Conservation (phyloP, 371 early-diverging fungal species). For the Mortierella sp. region DNA sequence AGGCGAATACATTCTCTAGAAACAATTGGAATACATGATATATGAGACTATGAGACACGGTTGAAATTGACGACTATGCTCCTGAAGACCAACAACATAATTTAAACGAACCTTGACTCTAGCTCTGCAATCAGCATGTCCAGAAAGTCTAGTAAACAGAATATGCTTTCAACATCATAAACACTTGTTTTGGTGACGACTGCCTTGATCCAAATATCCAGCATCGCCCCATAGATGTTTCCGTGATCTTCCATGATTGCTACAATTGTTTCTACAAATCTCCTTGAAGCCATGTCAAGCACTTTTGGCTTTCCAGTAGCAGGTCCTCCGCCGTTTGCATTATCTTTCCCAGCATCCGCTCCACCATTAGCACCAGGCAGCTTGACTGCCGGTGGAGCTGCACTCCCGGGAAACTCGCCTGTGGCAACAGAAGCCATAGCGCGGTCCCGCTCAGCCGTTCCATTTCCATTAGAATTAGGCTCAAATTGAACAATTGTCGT, state of each 20-base stretch:
- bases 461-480: constrained; percentile 28
- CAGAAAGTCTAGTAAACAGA: constrained; percentile 66
- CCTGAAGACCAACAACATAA: neutral
- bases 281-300: constrained; percentile 64
- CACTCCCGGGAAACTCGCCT: constrained; percentile 50
- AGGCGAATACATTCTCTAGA: constrained; percentile 35
- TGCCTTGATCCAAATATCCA: constrained; percentile 68
- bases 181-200: constrained; percentile 64
- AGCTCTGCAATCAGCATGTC: constrained; percentile 61
- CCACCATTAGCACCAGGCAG: constrained; percentile 16
- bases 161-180: constrained; percentile 66
- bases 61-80: neutral
- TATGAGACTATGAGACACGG: neutral
- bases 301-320: constrained; percentile 63
- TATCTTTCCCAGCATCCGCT: constrained; percentile 32
- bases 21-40: neutral
- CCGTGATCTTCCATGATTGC: constrained; percentile 59
- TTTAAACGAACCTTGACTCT: constrained; percentile 53
- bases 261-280: constrained; percentile 68
- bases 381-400: constrained; percentile 46
- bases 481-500: constrained; percentile 61
- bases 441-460: constrained; percentile 31
- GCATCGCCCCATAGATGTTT: constrained; percentile 65
- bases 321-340: constrained; percentile 12
- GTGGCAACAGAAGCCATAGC: constrained; percentile 43